Evolutionary conservation across 2,329 filamentous ascomycete species (phyloP).

Genomic region (Aureobasidium sp.): DNA sequence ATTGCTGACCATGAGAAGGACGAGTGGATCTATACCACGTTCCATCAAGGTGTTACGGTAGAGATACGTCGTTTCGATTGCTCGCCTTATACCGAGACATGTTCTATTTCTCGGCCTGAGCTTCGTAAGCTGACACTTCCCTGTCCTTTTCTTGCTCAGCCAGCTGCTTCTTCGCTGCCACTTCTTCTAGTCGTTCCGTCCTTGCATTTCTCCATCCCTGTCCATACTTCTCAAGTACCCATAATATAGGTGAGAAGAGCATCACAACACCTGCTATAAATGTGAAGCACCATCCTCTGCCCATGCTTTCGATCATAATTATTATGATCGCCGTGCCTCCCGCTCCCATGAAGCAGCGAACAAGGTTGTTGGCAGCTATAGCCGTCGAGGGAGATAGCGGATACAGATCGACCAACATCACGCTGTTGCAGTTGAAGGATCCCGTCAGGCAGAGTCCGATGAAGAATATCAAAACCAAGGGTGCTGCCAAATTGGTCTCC

Average conservation of each 20-base stretch:
- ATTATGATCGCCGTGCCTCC: slow-evolving; percentile 30
- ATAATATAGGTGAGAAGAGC: slow-evolving; percentile 32
- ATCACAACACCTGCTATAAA: slow-evolving; percentile 35
- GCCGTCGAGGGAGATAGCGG: slow-evolving; percentile 33
- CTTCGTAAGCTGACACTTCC: not conserved
- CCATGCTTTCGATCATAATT: slow-evolving; percentile 33
- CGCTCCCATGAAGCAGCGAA: slow-evolving; percentile 29
- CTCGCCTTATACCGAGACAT: not conserved
- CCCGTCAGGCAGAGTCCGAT: slow-evolving; percentile 50
- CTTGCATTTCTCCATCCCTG: slow-evolving; percentile 36
- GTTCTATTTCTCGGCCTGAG: not conserved
- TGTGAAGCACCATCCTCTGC: slow-evolving; percentile 38
- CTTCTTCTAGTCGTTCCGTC: slow-evolving; percentile 22
- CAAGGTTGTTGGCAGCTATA: slow-evolving; percentile 29
- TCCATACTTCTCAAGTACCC: slow-evolving; percentile 32
- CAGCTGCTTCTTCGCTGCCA: slow-evolving; percentile 14
- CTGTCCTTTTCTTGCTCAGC: slow-evolving; percentile 4
- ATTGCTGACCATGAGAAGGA: not conserved
- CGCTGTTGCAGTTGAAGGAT: slow-evolving; percentile 43
- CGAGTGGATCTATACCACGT: not conserved
- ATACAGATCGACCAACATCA: slow-evolving; percentile 35
- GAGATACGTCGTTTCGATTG: not conserved
- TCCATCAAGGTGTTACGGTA: not conserved
- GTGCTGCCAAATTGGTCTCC: slow-evolving; percentile 30
- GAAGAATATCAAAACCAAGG: slow-evolving; percentile 42